Base-by-base conservation (phyloP, 2,329 filamentous ascomycete genomes). In the Lachnellula hyalina region DNA sequence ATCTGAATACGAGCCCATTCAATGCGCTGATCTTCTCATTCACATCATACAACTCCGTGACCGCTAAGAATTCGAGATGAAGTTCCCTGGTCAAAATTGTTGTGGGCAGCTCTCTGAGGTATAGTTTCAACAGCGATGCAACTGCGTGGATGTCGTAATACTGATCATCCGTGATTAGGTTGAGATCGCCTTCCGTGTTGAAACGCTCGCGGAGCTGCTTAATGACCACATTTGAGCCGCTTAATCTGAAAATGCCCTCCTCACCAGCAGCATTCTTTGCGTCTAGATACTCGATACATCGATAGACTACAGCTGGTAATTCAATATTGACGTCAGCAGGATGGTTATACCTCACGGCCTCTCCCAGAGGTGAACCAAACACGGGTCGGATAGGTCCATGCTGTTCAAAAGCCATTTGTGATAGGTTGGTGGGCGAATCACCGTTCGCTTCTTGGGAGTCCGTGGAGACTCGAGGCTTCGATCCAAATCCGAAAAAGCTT, bases 81-180 rank as follows among this genome's bases (percentile, higher is more conserved):
- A 96, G 78, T 62, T 97, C 93, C 58, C 90, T 81, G 2, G 94
- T 97, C 58, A 99, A 77, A 36, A 99, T 93, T 15, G 90, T 96
- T 1, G 86, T 87, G 5, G 94, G 94, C 51, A 99, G 77, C 72
- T 99, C 94, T 52, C 94, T 86, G 46, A 99, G 78, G 70, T 97
- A 99, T 48, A 95, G 79, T 74, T 99, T 99, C 66, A 99, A 80
- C 47, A 99, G 77, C 35, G 92, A 96, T 7, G 94, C 94, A 11
- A 99, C 88, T 0, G 94, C 94, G 70, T 99, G 93, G 25, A 99
- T 92, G 70, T 99, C 94, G 68, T 96, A 90, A 69, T 93, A 95
- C 55, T 89, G 85, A 49, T 87, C 87, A 56, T 93, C 92, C 2
- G 80, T 82, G 25, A 96, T 71, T 50, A 99, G 78, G 68, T 96